A percentile compares a stretch with the other conserved stretches of the same genome.
These are phyloP conservation scores for Aspergillus viridinutans DNA, from an alignment of 2,329 filamentous ascomycete genomes.

Conservation along the genomic window DNA sequence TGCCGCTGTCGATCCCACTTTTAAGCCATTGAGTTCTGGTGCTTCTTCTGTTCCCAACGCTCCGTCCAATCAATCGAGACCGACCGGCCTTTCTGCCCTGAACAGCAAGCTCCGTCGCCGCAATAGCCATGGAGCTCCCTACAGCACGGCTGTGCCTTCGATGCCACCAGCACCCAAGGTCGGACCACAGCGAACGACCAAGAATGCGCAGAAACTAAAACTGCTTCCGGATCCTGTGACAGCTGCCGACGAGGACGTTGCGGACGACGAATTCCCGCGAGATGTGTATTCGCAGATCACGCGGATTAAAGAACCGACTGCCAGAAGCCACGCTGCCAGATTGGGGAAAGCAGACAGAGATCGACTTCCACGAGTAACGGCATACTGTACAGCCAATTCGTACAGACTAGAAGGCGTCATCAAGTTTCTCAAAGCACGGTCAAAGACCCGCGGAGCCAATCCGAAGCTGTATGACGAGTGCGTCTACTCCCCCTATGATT, in stretches of 20 bases:
- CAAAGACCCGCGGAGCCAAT: slow-evolving; percentile 70
- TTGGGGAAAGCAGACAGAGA: slow-evolving; percentile 91
- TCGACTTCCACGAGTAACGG: slow-evolving; percentile 82
- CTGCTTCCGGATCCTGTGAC: slow-evolving; percentile 87
- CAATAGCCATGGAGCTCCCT: slow-evolving; percentile 70
- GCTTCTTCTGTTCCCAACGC: slow-evolving; percentile 34
- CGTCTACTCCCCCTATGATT: slow-evolving; percentile 91
- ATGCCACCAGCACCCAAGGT: slow-evolving; percentile 62
- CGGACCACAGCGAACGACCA: slow-evolving; percentile 89
- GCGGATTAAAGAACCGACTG: slow-evolving; percentile 92
- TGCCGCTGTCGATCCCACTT: slow-evolving; percentile 37
- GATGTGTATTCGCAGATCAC: slow-evolving; percentile 99
- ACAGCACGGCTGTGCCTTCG: slow-evolving; percentile 39
- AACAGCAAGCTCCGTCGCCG: slow-evolving; percentile 84
- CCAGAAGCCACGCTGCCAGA: slow-evolving; percentile 83
- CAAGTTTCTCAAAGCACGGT: slow-evolving; percentile 82
- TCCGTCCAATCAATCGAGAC: slow-evolving; percentile 29
- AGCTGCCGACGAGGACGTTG: slow-evolving; percentile 69
- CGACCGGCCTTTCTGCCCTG: slow-evolving; percentile 69
- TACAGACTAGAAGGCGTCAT: slow-evolving; percentile 88
- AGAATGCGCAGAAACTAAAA: slow-evolving; percentile 95
- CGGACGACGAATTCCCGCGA: slow-evolving; percentile 84
- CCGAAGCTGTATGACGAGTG: slow-evolving; percentile 97
- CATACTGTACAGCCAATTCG: slow-evolving; percentile 89
- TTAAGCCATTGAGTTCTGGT: slow-evolving; percentile 39